Evolutionary conservation across 2,329 filamentous ascomycete species (phyloP).

Genomic region (Colletotrichum gigasporum): DNA sequence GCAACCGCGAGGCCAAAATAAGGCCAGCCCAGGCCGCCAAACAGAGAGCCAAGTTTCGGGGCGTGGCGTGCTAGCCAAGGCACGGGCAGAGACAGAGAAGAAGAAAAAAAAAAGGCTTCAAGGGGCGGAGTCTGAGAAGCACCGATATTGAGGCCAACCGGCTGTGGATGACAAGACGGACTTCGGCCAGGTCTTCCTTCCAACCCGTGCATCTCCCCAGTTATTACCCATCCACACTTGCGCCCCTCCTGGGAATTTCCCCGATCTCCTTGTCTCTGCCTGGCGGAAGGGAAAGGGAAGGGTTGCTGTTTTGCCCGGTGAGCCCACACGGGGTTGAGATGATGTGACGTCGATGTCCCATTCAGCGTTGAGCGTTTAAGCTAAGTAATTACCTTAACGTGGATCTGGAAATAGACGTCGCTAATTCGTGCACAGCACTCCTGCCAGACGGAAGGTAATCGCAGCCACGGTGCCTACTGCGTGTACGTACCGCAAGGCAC

Average conservation of each 20-base stretch:
- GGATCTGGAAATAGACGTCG: slow-evolving; percentile 2
- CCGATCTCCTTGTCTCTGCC: background rate
- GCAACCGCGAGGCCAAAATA: background rate
- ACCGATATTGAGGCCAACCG: background rate
- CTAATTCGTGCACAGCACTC: background rate
- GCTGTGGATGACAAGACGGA: slow-evolving; percentile 3
- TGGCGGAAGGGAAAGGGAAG: background rate
- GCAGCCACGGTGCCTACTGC: too few species aligned
- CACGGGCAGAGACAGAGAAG: background rate
- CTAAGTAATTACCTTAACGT: background rate
- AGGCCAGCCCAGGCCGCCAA: slow-evolving; percentile 6
- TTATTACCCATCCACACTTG: background rate
- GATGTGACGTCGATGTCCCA: slow-evolving; percentile 19
- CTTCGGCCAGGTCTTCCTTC: slow-evolving; percentile 12
- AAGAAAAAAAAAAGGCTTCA: background rate
- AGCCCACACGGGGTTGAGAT: slow-evolving; percentile 11
- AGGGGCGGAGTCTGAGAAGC: background rate
- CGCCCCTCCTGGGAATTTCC: background rate
- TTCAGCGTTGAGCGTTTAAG: background rate
- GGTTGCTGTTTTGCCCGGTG: background rate
- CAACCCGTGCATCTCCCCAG: background rate
- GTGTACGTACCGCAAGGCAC: too few species aligned
- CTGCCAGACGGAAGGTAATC: too few species aligned
- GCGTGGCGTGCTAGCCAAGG: slow-evolving; percentile 19
- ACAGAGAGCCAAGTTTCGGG: slow-evolving; percentile 14